Base-by-base conservation (phyloP, 208 protist species). In the Leishmania tropica region DNA sequence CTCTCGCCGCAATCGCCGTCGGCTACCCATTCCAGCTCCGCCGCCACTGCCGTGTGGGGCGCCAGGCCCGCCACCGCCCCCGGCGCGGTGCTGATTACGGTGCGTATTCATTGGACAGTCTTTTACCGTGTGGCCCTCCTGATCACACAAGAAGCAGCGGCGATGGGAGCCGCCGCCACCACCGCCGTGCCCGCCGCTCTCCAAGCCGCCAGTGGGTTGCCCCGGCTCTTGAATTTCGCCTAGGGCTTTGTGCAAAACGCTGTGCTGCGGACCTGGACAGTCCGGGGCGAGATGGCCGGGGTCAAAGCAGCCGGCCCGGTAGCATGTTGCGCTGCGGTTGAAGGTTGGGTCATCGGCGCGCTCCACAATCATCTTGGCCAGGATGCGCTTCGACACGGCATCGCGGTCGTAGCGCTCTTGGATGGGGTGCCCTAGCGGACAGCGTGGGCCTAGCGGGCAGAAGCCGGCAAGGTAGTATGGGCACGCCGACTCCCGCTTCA, bases 381-480 rank as follows among this genome's bases (percentile, higher is more conserved):
- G 80, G 17, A 98, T 81, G 60, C 94, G 91, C 79, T 90, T 83
- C 31, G 85, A 88, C n/a, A 96, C 92, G 2, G 87, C 81, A 71
- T 91, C 89, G 74, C 94, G 85, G 85, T 96, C 91, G 89, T 96
- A 86, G 37, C 93, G 83, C 80, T 96, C 87, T 64, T 98, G 93
- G 47, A 95, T 88, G 11, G 96, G 96, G 88, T 99, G 99, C 35
- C 92, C 97, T 17, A 93, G 88, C 62, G 96, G 93, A 81, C 98
- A 99, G 71, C 95, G 93, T 0, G 98, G 92, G 3, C 99, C 99
- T 31, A 99, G 88, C 1, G 95, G 95, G 86, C 98, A 99, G 88
- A 99, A 99, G 28, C 98, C 98, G 2, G 94, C 85, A 40, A 99
- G 87, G 88, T 99, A 99, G 80, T 96, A 94, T 2, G 90, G 92